phyloP scores from a whole-genome alignment of 2,329 filamentous ascomycete species.

The Cordyceps farinosa region DNA sequence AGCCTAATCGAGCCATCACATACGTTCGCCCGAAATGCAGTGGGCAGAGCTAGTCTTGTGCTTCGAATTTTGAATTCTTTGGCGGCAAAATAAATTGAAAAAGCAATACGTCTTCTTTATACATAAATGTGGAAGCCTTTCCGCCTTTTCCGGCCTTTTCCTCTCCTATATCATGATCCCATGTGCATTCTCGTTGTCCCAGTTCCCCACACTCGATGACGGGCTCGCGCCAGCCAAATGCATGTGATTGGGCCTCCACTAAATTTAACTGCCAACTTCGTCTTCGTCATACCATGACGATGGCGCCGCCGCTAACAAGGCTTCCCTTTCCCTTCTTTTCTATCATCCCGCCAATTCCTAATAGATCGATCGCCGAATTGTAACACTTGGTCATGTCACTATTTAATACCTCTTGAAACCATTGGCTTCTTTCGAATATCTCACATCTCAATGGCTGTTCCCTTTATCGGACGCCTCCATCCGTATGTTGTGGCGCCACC shows the following conservation, averaged over 20 bases:
- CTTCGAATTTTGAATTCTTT: no score
- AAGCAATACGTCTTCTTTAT: no score
- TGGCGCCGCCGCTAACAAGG: background rate
- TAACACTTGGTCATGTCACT: slow-evolving; percentile 7
- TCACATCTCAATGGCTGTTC: slow-evolving; percentile 45
- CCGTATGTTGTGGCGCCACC: slow-evolving; percentile 37
- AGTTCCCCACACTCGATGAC: no score
- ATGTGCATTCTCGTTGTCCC: no score
- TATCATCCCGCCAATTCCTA: background rate
- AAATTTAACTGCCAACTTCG: background rate
- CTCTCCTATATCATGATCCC: no score
- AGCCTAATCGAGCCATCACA: background rate
- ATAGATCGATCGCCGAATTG: background rate
- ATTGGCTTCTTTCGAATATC: background rate
- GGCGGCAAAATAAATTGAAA: no score
- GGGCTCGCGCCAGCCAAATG: no score
- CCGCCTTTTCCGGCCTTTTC: no score
- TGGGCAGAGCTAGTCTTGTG: no score
- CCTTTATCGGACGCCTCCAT: slow-evolving; percentile 51
- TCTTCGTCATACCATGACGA: background rate
- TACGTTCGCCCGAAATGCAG: background rate
- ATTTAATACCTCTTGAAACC: background rate
- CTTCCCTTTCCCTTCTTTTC: background rate
- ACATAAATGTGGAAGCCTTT: no score
- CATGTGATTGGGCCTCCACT: background rate